Base-by-base conservation (phyloP, 345 rosid species). In the Linum trigynum region DNA sequence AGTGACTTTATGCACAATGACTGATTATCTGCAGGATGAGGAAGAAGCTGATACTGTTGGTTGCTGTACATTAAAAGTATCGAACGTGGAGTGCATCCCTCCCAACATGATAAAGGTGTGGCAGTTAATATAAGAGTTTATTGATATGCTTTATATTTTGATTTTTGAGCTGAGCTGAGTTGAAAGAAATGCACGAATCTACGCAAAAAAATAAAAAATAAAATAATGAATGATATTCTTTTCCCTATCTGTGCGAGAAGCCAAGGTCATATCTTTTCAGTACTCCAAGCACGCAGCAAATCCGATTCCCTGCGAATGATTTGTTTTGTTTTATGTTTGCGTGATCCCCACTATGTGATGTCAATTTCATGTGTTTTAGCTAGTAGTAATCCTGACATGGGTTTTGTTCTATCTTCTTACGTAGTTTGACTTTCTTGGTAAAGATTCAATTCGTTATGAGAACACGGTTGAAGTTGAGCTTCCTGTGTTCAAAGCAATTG, bases 11-110 rank as follows among this genome's bases (percentile, higher is more conserved):
- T 43, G 10, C 6, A 15, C 53, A 5, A 48, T 9, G 43, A 15
- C 41, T 74, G 71, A 67, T 60, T 56, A 64, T 71, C 37, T 77
- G 78, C 81, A 95, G 99, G 99, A 95, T 77, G 98, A 95, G 68
- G 98, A 95, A 74, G 99, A 95, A 83, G 99, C 99, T 5, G 99
- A 95, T 71, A 95, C 99, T 38, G 99, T 95, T 69, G 99, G 99
- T 81, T 95, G 99, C 77, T 95, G 99, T 75, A 95, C 99, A 4
- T 75, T 95, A 61, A 95, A 91, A 78, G 95, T 91, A 10, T 92
- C 86, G 72, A 89, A 95, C 76, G 99, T 95, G 58, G 91, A 81
- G 66, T 88, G 96, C 67, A 75, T 85, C 56, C 87, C 96, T 64
- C 95, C 97, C 66, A 87, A 80, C 70, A 71, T 73, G 37, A 75